Conservation (phyloP, 1,139 yeast genomes). For the Taphrina communis region DNA sequence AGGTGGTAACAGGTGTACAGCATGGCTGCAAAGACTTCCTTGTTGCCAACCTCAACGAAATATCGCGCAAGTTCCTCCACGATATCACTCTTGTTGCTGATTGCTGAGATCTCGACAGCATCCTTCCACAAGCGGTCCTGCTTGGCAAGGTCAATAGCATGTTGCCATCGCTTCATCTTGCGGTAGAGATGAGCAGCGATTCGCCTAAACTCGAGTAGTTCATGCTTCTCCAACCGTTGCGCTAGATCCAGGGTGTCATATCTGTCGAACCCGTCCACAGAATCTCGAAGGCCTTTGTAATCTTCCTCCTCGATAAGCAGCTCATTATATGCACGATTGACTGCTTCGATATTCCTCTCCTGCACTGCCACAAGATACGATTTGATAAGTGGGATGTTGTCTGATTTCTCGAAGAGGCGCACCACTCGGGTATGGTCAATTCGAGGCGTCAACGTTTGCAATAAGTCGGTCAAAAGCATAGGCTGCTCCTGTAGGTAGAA, state of each 20-base stretch:
- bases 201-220: slow-evolving; percentile 88
- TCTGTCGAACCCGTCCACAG: slow-evolving; percentile 88
- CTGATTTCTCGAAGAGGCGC: slow-evolving; percentile 91
- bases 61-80: slow-evolving; percentile 88
- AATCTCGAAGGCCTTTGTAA: slow-evolving; percentile 82
- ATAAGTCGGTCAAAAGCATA: slow-evolving; percentile 81
- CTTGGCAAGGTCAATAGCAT: slow-evolving; percentile 86
- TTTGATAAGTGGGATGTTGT: slow-evolving; percentile 92
- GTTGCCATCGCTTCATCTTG: slow-evolving; percentile 90
- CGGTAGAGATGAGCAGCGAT: slow-evolving; percentile 93
- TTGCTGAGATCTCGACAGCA: slow-evolving; percentile 89
- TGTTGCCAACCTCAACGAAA: slow-evolving; percentile 96
- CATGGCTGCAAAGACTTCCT: slow-evolving; percentile 91
- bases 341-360: slow-evolving; percentile 86
- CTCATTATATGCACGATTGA: slow-evolving; percentile 94
- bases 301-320: slow-evolving; percentile 95
- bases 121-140: slow-evolving; percentile 94
- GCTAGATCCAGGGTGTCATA: slow-evolving; percentile 93
- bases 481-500: slow-evolving; percentile 94
- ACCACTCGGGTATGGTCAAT: slow-evolving; percentile 95
- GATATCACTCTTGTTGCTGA: slow-evolving; percentile 76
- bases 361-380: slow-evolving; percentile 92
- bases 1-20: slow-evolving; percentile 84
- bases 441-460: slow-evolving; percentile 85
- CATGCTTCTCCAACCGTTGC: slow-evolving; percentile 88